A percentile compares a stretch with the other conserved stretches of the same genome.
phyloP scores from a whole-genome alignment of 805 yeast genomes.

The Saturnispora galanensis region DNA sequence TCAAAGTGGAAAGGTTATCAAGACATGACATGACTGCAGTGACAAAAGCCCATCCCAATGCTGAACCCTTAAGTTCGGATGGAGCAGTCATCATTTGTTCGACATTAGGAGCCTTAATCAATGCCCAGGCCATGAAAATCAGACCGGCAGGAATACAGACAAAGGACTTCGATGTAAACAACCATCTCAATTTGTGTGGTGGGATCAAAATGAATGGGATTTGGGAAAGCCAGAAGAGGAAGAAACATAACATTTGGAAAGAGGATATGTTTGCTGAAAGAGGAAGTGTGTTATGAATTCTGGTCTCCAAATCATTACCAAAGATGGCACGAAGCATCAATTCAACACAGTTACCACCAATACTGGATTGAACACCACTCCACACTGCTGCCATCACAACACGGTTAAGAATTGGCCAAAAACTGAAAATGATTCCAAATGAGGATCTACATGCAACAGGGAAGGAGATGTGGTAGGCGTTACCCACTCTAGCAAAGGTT shows the following conservation, averaged over 20 bases:
- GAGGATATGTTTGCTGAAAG: constrained; percentile 31
- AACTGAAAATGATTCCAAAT: constrained; percentile 39
- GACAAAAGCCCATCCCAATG: constrained; percentile 15
- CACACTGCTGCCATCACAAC: constrained; percentile 36
- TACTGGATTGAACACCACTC: constrained; percentile 36
- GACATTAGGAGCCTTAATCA: constrained; percentile 27
- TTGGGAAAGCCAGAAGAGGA: constrained; percentile 35
- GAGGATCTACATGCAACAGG: constrained; percentile 35
- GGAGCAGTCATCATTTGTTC: constrained; percentile 13
- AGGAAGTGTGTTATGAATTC: constrained; percentile 31
- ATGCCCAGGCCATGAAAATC: constrained; percentile 21
- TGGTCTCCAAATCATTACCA: constrained; percentile 20
- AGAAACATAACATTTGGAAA: constrained; percentile 33
- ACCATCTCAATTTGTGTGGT: constrained; percentile 32
- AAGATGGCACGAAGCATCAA: constrained; percentile 26
- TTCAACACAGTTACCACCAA: constrained; percentile 36
- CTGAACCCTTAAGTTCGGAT: constrained; percentile 7
- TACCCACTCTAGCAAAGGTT: constrained; percentile 39
- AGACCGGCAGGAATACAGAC: constrained; percentile 13
- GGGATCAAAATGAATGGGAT: constrained; percentile 32
- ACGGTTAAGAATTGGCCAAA: constrained; percentile 34
- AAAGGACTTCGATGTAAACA: constrained; percentile 18
- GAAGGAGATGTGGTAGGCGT: constrained; percentile 41
- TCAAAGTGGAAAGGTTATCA: constrained; percentile 21
- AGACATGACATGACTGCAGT: constrained; percentile 16